A percentile compares a stretch with the other conserved stretches of the same genome.
These are phyloP conservation scores for Kodamaea leandrae DNA, from an alignment of 805 yeast species.

Conservation along the genomic window DNA sequence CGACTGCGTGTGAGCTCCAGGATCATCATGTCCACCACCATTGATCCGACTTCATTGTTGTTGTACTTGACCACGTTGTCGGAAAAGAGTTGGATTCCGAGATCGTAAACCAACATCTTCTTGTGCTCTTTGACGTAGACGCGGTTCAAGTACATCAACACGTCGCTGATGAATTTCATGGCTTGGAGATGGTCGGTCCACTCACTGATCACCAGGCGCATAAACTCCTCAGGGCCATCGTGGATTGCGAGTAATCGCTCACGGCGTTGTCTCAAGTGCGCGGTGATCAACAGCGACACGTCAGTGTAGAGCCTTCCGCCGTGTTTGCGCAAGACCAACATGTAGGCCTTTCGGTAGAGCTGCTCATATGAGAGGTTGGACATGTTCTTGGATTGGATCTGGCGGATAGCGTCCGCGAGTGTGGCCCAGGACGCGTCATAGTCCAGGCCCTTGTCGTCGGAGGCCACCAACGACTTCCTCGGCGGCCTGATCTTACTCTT, in stretches of 20 bases:
- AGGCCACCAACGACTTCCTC: conserved; percentile 35
- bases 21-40: conserved; percentile 48
- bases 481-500: conserved; percentile 69
- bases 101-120: conserved; percentile 64
- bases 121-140: conserved; percentile 74
- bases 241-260: conserved; percentile 18
- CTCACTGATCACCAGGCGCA: conserved; percentile 37
- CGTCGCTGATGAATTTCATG: conserved; percentile 79
- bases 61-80: conserved; percentile 54
- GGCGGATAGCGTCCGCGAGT: conserved; percentile 63
- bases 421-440: conserved; percentile 67
- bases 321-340: conserved; percentile 65
- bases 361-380: conserved; percentile 77
- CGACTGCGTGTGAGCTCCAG: conserved; percentile 57
- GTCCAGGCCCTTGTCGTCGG: conserved; percentile 37
- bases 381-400: conserved; percentile 71
- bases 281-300: conserved; percentile 47
- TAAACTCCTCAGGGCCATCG: conserved; percentile 28
- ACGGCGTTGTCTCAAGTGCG: conserved; percentile 38
- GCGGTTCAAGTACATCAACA: conserved; percentile 81
- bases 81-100: conserved; percentile 67
- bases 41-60: conserved; percentile 48
- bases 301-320: conserved; percentile 66
- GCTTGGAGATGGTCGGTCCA: conserved; percentile 75
- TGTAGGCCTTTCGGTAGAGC: conserved; percentile 75